Evolutionary conservation across 129 eudicot species (phyloP), one percentile per base, ranked within the genome.

Genomic region (Dittrichia graveolens): DNA sequence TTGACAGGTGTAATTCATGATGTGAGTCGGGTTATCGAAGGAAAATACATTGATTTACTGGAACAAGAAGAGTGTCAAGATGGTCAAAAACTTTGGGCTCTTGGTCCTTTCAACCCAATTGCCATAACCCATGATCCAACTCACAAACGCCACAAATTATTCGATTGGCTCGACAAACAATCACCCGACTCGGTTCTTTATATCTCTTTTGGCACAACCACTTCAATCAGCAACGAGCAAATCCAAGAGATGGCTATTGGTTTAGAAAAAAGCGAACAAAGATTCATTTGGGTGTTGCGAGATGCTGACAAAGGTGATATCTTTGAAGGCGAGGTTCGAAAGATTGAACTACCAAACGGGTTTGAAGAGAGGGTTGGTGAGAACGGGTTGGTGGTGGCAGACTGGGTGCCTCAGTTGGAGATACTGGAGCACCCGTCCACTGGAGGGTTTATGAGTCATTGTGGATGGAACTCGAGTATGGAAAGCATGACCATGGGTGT

Each of bases 141-240:
- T 14, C 47, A 31, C 8, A 35, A 48, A 11, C 69, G 67, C 4
- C 83, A 83, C 12, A n/a, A 42, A 4, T 65, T 78, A 10, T 84
- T 83, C 4, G 65, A 76, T 7, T 86, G 87, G 85, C 87, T 85
- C 12, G 83, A 86, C 3, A 69, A 74, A 65, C 85, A 86, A 43
- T 46, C 43, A 16, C 68, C 66, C 8, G 69, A 72, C 5, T 83
- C 91, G 13, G 91, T 86, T 10, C 41, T 86, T 0, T 83, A 67
- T n/a, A 69, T 86, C 3, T 86, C 85, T 0, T 86, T 86, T 44
- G 91, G 91, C 3, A 83, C 91, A 0, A 80, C 85, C 2, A 86
- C 80, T 14, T 73, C 88, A 3, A 68, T 86, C 12, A 65, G 71
- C 37, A 84, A 83, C 5, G 85, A 80, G 15, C 85, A 86, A 52